Conservation (phyloP, 768 basidiomycete genomes). For the Daedaleopsis sinensis region DNA sequence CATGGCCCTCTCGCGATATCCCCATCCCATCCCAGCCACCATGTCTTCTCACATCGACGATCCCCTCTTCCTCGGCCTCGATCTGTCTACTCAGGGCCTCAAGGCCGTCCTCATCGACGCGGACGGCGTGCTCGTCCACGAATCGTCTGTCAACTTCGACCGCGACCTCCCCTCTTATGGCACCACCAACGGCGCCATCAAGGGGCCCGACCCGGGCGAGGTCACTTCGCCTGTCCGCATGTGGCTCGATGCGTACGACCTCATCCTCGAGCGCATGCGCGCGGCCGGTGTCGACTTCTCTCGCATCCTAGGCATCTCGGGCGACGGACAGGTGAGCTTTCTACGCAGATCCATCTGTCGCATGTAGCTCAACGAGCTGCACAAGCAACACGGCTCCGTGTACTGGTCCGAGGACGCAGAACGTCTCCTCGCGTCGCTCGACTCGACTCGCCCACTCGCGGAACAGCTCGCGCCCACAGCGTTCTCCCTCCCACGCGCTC, state of each 20-base stretch:
- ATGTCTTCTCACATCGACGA: slow-evolving; percentile 13
- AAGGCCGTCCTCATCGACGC: slow-evolving; percentile 73
- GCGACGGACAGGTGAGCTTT: slow-evolving; percentile 72
- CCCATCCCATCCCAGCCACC: slow-evolving; percentile 4
- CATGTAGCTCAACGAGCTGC: neutral
- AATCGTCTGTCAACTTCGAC: slow-evolving; percentile 79
- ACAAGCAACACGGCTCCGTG: slow-evolving; percentile 84
- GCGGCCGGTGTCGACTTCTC: slow-evolving; percentile 59
- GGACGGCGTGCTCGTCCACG: slow-evolving; percentile 60
- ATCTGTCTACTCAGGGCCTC: slow-evolving; percentile 85
- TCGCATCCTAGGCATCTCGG: slow-evolving; percentile 66
- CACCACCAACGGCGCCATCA: slow-evolving; percentile 66
- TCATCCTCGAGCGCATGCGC: slow-evolving; percentile 67
- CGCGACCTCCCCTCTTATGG: slow-evolving; percentile 74
- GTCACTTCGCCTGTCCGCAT: slow-evolving; percentile 81
- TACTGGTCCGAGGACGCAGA: slow-evolving; percentile 72
- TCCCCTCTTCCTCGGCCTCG: slow-evolving; percentile 74
- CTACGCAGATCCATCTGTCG: neutral
- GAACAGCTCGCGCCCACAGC: slow-evolving; percentile 65
- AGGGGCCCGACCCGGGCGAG: slow-evolving; percentile 67
- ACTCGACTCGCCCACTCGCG: slow-evolving; percentile 50
- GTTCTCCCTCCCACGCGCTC: slow-evolving; percentile 68
- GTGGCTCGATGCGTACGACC: slow-evolving; percentile 87
- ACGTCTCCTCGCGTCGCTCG: slow-evolving; percentile 52
- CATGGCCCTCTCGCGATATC: neutral